Percentiles rank a stretch among this genome's conserved stretches.
Conservation (phyloP, 345 rosid genomes). For the Combretum micranthum region DNA sequence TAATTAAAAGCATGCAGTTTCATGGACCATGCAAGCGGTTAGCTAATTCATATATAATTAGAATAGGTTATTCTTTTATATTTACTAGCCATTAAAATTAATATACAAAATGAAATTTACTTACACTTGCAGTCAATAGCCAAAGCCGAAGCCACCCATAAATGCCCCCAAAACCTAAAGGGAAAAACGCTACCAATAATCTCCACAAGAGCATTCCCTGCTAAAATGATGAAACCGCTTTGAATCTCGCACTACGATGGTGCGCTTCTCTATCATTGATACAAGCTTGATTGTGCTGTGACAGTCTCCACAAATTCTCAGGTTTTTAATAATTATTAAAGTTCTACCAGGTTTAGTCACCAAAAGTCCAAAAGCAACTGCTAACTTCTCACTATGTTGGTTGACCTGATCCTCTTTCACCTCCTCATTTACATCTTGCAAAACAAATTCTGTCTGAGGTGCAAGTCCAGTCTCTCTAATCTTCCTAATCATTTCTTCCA, state of each 20-base stretch:
- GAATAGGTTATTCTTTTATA: no score
- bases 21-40: no score
- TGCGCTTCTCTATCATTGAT: slow-evolving; percentile 49
- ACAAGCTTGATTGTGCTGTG: slow-evolving; percentile 42
- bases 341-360: slow-evolving; percentile 30
- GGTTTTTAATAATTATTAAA: slow-evolving; percentile 58
- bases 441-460: slow-evolving; percentile 52
- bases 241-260: slow-evolving; percentile 50
- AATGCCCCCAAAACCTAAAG: no score
- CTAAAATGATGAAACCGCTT: slow-evolving; percentile 76
- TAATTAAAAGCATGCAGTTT: no score
- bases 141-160: no score
- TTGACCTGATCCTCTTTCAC: slow-evolving; percentile 55
- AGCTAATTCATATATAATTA: no score
- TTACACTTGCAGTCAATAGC: no score
- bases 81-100: no score
- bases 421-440: slow-evolving; percentile 65
- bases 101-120: no score
- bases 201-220: slow-evolving; percentile 66
- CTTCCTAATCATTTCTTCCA: slow-evolving; percentile 38
- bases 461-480: slow-evolving; percentile 32
- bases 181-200: slow-evolving; percentile 43
- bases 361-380: slow-evolving; percentile 63
- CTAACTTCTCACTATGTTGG: slow-evolving; percentile 67
- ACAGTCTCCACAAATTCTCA: slow-evolving; percentile 66